These are phyloP conservation scores for Oenanthe javanica DNA, from an alignment of 140 eudicot species.

Conservation along the genomic window DNA sequence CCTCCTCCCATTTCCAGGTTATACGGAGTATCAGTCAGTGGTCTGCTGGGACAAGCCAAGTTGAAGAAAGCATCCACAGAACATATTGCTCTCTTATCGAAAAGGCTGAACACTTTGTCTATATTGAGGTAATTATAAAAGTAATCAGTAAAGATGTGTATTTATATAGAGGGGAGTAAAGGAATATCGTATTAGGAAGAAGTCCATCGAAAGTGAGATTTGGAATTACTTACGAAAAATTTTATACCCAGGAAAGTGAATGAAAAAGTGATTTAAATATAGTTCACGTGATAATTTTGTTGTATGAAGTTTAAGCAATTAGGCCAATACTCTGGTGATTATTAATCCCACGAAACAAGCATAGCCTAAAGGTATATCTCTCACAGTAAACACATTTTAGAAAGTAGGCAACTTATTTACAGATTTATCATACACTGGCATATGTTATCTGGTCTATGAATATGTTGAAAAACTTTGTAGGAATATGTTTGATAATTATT, in stretches of 20 bases:
- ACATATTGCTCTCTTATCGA: conserved; percentile 93
- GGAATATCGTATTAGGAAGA: background rate
- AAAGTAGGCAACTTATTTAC: background rate
- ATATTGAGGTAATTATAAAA: conserved; percentile 61
- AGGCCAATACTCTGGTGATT: background rate
- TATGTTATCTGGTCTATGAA: background rate
- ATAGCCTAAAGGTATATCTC: background rate
- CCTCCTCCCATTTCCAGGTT: conserved; percentile 34
- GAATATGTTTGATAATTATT: background rate
- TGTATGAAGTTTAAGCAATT: background rate
- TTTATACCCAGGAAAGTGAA: background rate
- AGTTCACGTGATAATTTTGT: background rate
- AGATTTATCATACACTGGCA: background rate
- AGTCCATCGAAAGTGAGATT: background rate
- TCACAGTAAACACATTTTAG: background rate
- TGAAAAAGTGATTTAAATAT: background rate
- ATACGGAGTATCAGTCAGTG: conserved; percentile 91
- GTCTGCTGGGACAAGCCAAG: conserved; percentile 98
- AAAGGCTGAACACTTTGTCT: conserved; percentile 83
- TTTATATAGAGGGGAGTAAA: background rate
- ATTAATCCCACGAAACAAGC: background rate
- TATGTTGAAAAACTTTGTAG: background rate
- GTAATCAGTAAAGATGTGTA: background rate
- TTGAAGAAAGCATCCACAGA: conserved; percentile 88
- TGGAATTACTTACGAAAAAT: background rate